These are phyloP conservation scores for Tetrahymena thermophila DNA, from an alignment of 73 alveolate genomes.

Conservation along the genomic window DNA sequence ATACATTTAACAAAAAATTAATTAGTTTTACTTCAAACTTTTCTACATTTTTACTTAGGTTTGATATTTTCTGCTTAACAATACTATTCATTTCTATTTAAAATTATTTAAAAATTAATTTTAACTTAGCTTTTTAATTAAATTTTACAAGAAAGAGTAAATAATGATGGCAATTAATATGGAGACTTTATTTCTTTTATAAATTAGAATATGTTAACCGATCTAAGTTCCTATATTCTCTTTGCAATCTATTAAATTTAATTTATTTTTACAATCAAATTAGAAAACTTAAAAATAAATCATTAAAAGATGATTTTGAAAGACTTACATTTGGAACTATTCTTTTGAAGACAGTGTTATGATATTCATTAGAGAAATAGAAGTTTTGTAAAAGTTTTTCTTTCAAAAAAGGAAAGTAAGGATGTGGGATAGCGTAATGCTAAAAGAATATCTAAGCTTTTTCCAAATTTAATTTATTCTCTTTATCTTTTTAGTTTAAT, in stretches of 20 bases:
- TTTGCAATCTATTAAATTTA: neutral
- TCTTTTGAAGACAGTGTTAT: neutral
- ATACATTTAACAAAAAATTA: neutral
- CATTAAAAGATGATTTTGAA: neutral
- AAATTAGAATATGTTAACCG: neutral
- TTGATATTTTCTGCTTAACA: neutral
- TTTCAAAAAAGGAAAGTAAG: neutral
- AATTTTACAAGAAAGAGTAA: neutral
- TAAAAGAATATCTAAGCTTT: neutral
- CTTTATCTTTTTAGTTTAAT: neutral
- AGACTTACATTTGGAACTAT: neutral
- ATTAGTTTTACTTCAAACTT: neutral
- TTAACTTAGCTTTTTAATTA: neutral
- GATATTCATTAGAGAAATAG: neutral
- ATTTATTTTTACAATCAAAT: neutral
- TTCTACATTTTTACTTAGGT: neutral
- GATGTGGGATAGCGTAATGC: neutral
- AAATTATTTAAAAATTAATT: neutral
- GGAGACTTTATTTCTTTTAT: neutral
- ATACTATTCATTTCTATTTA: neutral
- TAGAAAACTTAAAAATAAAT: neutral
- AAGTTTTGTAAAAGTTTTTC: neutral
- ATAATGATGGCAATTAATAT: neutral
- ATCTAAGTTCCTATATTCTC: neutral
- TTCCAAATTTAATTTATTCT: neutral